Evolutionary conservation across 805 yeast genomes (phyloP).

Genomic region (Kazachstania bromeliacearum): DNA sequence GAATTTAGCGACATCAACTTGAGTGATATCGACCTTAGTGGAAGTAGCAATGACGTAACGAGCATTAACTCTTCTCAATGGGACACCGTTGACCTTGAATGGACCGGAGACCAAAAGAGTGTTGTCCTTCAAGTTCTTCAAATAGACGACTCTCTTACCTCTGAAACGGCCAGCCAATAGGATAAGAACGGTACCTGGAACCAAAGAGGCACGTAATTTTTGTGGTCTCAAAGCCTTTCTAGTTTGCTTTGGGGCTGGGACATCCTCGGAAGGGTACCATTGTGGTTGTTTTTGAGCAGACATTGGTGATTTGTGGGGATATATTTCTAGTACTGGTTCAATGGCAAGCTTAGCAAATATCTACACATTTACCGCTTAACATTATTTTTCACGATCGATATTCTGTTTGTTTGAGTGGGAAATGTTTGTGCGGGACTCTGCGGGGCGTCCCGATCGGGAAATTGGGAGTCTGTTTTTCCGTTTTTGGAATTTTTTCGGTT

Average conservation of each 20-base stretch:
- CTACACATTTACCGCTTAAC: no score
- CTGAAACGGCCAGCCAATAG: slow-evolving; percentile 98
- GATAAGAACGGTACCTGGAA: slow-evolving; percentile 95
- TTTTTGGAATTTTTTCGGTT: no score
- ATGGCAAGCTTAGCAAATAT: no score
- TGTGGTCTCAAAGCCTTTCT: slow-evolving; percentile 88
- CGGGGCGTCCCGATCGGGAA: no score
- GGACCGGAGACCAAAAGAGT: slow-evolving; percentile 95
- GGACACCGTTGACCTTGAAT: slow-evolving; percentile 98
- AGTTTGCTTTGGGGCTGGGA: slow-evolving; percentile 73
- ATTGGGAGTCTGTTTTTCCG: no score
- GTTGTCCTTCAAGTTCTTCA: slow-evolving; percentile 94
- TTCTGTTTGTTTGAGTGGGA: no score
- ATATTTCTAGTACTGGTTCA: no score
- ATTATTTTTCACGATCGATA: no score
- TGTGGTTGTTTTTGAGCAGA: no score
- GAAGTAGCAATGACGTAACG: slow-evolving; percentile 98
- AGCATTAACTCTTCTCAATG: slow-evolving; percentile 96
- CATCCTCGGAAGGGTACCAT: slow-evolving; percentile 90
- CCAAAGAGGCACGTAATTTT: slow-evolving; percentile 87
- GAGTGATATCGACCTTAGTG: slow-evolving; percentile 69
- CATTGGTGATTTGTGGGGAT: no score
- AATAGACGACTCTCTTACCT: slow-evolving; percentile 97
- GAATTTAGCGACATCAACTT: slow-evolving; percentile 81
- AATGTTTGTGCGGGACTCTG: no score